These are phyloP conservation scores for Mesembryanthemum crystallinum DNA, from an alignment of 148 eudicot species.

Conservation along the genomic window DNA sequence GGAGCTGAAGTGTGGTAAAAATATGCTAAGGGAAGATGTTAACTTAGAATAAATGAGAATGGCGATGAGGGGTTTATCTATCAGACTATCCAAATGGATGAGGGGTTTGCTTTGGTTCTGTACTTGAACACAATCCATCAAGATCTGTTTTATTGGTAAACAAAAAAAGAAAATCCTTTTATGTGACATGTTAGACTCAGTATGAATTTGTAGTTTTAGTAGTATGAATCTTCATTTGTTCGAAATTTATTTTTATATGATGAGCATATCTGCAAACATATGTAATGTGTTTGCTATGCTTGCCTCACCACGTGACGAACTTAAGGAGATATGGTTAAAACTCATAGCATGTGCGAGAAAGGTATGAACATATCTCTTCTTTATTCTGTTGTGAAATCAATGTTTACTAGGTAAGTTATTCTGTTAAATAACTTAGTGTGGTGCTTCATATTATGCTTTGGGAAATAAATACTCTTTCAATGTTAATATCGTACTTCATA, in stretches of 20 bases:
- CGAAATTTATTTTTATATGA: not conserved
- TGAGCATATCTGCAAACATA: not conserved
- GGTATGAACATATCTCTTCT: not conserved
- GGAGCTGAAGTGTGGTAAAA: too few species aligned
- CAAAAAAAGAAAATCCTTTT: not conserved
- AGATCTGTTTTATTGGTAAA: not conserved
- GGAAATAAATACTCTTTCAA: not conserved
- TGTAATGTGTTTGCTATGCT: not conserved
- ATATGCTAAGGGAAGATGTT: too few species aligned
- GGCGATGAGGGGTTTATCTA: too few species aligned
- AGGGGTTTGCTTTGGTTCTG: not conserved
- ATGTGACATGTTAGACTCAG: not conserved
- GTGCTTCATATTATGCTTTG: not conserved
- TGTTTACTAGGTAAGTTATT: not conserved
- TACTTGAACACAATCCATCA: not conserved
- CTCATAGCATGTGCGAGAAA: not conserved
- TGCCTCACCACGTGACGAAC: not conserved
- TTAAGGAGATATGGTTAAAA: not conserved
- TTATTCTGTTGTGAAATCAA: not conserved
- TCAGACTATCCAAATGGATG: too few species aligned
- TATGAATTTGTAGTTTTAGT: not conserved
- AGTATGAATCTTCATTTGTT: not conserved
- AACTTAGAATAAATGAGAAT: too few species aligned
- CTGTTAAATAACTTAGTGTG: not conserved
- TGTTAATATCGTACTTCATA: constrained; percentile 14